Base-by-base conservation (phyloP, 2,329 filamentous ascomycete genomes). In the Cordyceps fumosorosea region DNA sequence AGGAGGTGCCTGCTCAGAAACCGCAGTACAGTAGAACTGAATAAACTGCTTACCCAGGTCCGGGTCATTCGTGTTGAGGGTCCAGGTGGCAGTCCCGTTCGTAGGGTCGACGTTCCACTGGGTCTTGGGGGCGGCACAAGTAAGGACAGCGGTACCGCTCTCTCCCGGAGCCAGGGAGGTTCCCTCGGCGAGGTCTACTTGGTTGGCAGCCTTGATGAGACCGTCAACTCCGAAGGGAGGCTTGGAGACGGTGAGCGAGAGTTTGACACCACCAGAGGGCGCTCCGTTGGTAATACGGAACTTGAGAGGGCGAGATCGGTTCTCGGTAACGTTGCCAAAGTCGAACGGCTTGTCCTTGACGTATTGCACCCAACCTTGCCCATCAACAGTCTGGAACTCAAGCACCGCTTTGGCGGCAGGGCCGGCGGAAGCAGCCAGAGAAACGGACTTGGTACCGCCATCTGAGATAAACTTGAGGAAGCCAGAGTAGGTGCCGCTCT, bases 181-280 rank as follows among this genome's bases (percentile, higher is more conserved):
- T 3, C 84, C 84, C 67, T 87, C 84, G 0, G 80, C 82, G 1
- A 86, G 77, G 54, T 85, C 84, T 10, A 84, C 75, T 20, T 80
- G 76, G 67, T 86, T 87, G 14, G 75, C 76, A 0, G 83, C 80
- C 22, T 77, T 75, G 45, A 86, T 77, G 24, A 85, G 78, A 3
- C 82, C 80, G n/a, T 72, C 66, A 3, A 83, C 75, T 16, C 82
- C 83, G 59, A 82, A 85, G 0, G 84, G 84, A 4, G 83, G 82
- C 67, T 87, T 87, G 0, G 84, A 86, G 2, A 87, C 82, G 0
- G 83, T 85, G 16, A 86, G 71, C 0, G 79, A 82, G 1, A 86
- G 75, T 1, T 72, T 72, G 14, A 81, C 77, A 6, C 77, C 77
- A 2, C 78, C 79, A 0, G 70, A 56, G 0, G 75, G 70, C 5